Base-by-base conservation (phyloP, 2,329 filamentous ascomycete species). In the Pseudocercospora fijiensis region DNA sequence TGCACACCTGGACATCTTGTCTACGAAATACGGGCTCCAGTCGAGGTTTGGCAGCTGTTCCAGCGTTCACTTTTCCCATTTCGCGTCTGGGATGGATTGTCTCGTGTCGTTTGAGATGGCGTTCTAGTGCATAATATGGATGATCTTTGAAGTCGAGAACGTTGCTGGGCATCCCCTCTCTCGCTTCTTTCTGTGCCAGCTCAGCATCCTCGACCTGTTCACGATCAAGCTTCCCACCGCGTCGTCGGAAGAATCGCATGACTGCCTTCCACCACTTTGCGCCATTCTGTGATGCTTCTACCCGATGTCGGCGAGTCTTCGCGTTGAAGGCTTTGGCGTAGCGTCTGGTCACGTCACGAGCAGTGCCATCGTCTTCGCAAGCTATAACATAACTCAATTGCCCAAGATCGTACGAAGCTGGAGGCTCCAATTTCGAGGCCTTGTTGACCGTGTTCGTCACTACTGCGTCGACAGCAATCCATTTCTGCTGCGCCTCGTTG, bases 321-420 rank as follows among this genome's bases (percentile, higher is more conserved):
- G 93, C 90, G 70, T 92, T 95, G 78, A 90, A 98, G 0, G 89
- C 89, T 76, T 95, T 96, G 1, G 88, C 84, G 74, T 99, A 99
- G 16, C 95, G 86, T 61, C 87, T 84, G 0, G 95, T 99, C 0
- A 99, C 91, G 72, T 99, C 95, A 72, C 85, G 87, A 0, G 87
- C 92, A 13, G 85, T 86, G 2, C 88, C 89, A 68, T 96, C 90
- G 11, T 88, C 86, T 67, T 96, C 90, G 67, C 96, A 96, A 0
- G 89, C 91, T 58, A 99, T 81, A 0, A 90, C 93, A 72, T 99
- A 99, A 9, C 83, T 85, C 78, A 99, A 85, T 60, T 81, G 84
- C 70, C 96, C 98, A 61, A 89, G 83, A 6, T 83, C 81, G 75
- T 96, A 92, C 3, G 85, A 88, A 1, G 90, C 85, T 0, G 95